phyloP scores from a whole-genome alignment of 148 eudicot genomes.

The Silene uniflora region DNA sequence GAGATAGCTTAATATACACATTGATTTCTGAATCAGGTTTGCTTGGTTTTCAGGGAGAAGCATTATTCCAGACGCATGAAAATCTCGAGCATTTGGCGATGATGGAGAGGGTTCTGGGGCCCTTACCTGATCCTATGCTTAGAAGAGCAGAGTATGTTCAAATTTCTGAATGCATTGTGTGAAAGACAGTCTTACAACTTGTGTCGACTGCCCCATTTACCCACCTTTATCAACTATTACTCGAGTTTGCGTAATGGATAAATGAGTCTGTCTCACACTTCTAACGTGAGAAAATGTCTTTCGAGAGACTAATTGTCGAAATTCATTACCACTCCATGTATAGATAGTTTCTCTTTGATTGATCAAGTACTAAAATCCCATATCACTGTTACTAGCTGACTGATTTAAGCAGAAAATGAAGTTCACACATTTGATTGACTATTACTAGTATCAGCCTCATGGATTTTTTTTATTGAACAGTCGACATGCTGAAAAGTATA shows the following conservation, averaged over 20 bases:
- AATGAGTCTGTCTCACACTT: too few relatives aligned
- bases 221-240: too few relatives aligned
- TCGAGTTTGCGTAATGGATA: too few relatives aligned
- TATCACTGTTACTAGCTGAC: background rate
- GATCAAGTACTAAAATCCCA: background rate
- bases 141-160: constrained; percentile 53
- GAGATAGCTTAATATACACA: background rate
- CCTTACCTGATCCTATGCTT: constrained; percentile 54
- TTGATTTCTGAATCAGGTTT: background rate
- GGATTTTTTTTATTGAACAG: constrained; percentile 27
- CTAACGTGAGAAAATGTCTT: too few relatives aligned
- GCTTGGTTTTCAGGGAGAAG: constrained; percentile 46
- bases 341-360: background rate
- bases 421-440: background rate
- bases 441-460: background rate
- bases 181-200: too few relatives aligned
- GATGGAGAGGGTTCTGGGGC: constrained; percentile 68
- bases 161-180: background rate
- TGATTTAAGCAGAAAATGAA: background rate
- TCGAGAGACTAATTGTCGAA: background rate
- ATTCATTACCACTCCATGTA: background rate
- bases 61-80: constrained; percentile 64
- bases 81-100: constrained; percentile 65
- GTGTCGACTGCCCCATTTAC: too few relatives aligned
- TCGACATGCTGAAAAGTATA: constrained; percentile 58